Evolutionary conservation across 371 early-diverging fungal genomes (phyloP), one percentile per base, ranked within the genome.

Genomic region (Amoeboaphelidium occidentale): DNA sequence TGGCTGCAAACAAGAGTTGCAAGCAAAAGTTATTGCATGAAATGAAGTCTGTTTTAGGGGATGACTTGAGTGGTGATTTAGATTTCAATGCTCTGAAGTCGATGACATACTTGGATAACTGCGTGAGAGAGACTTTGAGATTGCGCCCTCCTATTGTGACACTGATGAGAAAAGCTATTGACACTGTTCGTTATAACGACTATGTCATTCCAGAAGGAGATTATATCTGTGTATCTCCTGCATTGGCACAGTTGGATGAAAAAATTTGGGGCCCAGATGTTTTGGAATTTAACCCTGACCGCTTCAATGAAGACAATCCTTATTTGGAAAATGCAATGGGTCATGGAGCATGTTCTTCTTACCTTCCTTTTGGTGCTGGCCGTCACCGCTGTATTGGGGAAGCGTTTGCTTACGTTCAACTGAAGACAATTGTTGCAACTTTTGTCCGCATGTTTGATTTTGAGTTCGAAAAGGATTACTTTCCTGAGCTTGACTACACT

Each of bases 381-480:
- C 84, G 96, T 56, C 96, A 94, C 71, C 75, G 96, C 53, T 94
- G 96, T 72, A 94, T 94, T 63, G 96, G 96, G 52, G 93, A 94
- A 58, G 70, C 77, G 50, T 94, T 94, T 68, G 92, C 90, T 6
- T 92, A 83, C 58, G 61, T 91, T 47, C 96, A 94, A 67, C 73
- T 91, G 67, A 89, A 90, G 74, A 79, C 88, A 12, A 76, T 94
- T 47, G 60, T 93, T 45, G 64, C 84, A 42, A 71, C 75, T 12
- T 69, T 86, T 52, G 57, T 93, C 28, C 67, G 82, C 24, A 70
- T 72, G 50, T 85, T 79, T 58, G 78, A 80, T 43, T 46, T 55
- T 45, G 43, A 55, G 26, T 53, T 70, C 25, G 59, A 63, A 32
- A 67, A 78, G 61, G 63, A 63, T 17, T 65, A 63, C 27, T 76